phyloP scores from a whole-genome alignment of 1,139 yeast genomes.

The Kurtzmaniella quercitrusa region DNA sequence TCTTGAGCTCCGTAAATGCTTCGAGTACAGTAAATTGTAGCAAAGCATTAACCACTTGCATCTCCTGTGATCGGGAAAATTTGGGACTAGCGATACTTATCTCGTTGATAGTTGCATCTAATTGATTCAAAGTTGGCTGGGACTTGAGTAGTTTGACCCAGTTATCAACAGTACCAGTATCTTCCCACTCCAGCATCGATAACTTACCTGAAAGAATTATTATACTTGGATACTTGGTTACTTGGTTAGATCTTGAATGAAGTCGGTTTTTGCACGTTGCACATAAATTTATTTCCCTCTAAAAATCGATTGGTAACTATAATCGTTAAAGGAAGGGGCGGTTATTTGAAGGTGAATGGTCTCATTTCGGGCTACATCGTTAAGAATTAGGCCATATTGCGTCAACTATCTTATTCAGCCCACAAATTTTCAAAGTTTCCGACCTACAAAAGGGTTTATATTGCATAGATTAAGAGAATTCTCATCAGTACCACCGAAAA shows the following conservation, averaged over 20 bases:
- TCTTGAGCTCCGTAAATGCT: conserved; percentile 16
- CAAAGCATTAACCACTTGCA: conserved; percentile 19
- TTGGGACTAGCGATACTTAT: conserved; percentile 4
- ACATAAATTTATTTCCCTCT: neutral
- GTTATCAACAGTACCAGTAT: neutral
- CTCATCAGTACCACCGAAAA: neutral
- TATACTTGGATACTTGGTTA: too few species aligned
- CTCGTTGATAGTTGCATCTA: conserved; percentile 11
- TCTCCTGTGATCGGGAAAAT: conserved; percentile 4
- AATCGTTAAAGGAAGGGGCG: too few species aligned
- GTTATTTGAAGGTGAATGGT: neutral
- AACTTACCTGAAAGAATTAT: neutral
- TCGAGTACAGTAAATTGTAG: conserved; percentile 32
- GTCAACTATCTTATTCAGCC: neutral
- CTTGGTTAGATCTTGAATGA: too few species aligned
- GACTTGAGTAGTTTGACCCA: conserved; percentile 13
- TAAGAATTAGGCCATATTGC: neutral
- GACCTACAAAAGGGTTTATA: neutral
- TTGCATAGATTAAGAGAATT: neutral
- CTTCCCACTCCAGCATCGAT: neutral
- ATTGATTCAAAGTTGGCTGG: conserved; percentile 16
- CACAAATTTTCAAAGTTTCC: too few species aligned
- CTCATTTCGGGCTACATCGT: neutral
- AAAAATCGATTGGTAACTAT: too few species aligned
- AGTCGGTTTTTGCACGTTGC: neutral